Conservation (phyloP, 495 filamentous ascomycete genomes). For the Aspergillus biplanus region DNA sequence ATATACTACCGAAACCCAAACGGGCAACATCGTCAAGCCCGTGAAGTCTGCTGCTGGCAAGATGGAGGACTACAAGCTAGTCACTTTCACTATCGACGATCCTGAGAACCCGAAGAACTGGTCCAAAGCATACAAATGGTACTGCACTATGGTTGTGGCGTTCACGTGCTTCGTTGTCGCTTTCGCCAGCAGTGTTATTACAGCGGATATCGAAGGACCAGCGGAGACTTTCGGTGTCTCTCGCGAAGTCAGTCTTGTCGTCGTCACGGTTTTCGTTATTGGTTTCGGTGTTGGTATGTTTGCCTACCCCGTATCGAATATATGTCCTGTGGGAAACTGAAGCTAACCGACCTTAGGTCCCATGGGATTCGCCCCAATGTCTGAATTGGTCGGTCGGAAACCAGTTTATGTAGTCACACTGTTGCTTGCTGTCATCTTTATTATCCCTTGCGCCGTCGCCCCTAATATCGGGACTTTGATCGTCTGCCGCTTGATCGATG, state of each 20-base stretch:
- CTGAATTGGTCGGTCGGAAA: conserved; percentile 69
- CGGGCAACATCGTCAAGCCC: conserved; percentile 62
- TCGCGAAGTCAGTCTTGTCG: conserved; percentile 66
- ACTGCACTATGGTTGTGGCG: conserved; percentile 62
- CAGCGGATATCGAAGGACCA: conserved; percentile 66
- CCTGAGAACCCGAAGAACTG: conserved; percentile 65
- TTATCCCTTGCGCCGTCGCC: conserved; percentile 76
- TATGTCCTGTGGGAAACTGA: not conserved
- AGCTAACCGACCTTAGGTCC: conserved; percentile 51
- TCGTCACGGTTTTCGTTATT: conserved; percentile 74
- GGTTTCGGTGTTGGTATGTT: conserved; percentile 73
- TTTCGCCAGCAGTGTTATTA: conserved; percentile 66
- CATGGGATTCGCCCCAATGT: conserved; percentile 81
- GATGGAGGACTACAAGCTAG: conserved; percentile 67
- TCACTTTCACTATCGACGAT: conserved; percentile 68
- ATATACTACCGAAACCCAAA: conserved; percentile 62
- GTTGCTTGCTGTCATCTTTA: conserved; percentile 69
- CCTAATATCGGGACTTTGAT: conserved; percentile 75
- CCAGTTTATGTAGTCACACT: conserved; percentile 63
- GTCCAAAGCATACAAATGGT: conserved; percentile 64
- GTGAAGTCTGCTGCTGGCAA: conserved; percentile 56
- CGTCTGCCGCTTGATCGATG: conserved; percentile 72
- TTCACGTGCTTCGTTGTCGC: conserved; percentile 68
- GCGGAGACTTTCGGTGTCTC: conserved; percentile 63
- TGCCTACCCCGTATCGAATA: not conserved